Evolutionary conservation across 176 grass and related monocot species (phyloP), one percentile per base, ranked within the genome.

Genomic region (Rhipidocladum racemiflorum): DNA sequence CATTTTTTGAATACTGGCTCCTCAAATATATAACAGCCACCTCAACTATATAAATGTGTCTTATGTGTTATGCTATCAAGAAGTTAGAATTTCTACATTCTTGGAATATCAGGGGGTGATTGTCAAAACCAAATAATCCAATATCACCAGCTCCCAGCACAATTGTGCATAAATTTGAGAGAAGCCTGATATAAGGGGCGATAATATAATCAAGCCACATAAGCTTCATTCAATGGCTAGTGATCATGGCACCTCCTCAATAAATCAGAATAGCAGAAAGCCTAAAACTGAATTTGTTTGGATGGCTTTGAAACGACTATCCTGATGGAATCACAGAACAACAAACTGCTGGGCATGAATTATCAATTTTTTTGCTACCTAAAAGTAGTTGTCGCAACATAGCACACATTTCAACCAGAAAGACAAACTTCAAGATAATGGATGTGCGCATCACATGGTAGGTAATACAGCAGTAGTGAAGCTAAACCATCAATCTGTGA

Each of bases 401-500:
- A 36, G 35, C 35, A 36, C 35, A 36, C 21, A 66, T 30, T 57
- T 72, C 20, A 73, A 44, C 48, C 44, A 78, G 72, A 46, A 50
- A 55, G 21, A 73, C 1, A 30, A 46, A 71, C 14, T 27, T 36
- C 48, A 46, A 79, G 68, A 29, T 72, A 69, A 75, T n/a, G 54
- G 54, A 61, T 70, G 8, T 39, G 74, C 28, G n/a, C 12, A 51
- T 48, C n/a, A 70, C 81, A 71, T 25, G 27, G 45, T 34, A 87
- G 45, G 3, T 27, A 73, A 53, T 80, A 40, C 44, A 87, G 44
- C 54, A 72, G 35, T 45, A n/a, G n/a, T n/a, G n/a, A n/a, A n/a
- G n/a, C n/a, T 78, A 83, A 73, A 79, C 40, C 17, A 55, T 27
- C 38, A 75, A 34, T 30, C 36, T 88, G 8, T 24, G 50, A 71